Conservation (phyloP, 495 filamentous ascomycete genomes). For the Chlorociboria aeruginascens region DNA sequence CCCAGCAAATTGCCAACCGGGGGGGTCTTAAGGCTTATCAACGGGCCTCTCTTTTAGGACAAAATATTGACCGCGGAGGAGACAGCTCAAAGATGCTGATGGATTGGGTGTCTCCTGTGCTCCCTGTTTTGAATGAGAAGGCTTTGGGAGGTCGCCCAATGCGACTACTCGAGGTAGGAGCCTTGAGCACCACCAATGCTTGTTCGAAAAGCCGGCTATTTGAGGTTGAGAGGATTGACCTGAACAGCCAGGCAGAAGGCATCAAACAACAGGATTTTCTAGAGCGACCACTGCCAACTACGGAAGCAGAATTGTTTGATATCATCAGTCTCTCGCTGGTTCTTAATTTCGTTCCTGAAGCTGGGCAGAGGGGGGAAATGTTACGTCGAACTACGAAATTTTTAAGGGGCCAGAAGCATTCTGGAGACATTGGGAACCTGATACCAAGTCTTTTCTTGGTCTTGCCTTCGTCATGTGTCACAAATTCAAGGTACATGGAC, state of each 20-base stretch:
- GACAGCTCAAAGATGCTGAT: slow-evolving; percentile 81
- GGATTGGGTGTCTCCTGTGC: slow-evolving; percentile 60
- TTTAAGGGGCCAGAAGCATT: slow-evolving; percentile 27
- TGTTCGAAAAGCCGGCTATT: slow-evolving; percentile 62
- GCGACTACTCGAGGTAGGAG: slow-evolving; percentile 78
- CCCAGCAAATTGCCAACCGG: slow-evolving; percentile 46
- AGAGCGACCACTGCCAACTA: slow-evolving; percentile 60
- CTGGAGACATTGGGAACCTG: slow-evolving; percentile 18
- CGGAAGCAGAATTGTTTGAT: slow-evolving; percentile 59
- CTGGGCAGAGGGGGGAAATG: slow-evolving; percentile 74
- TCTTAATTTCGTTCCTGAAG: slow-evolving; percentile 81
- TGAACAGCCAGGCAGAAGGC: slow-evolving; percentile 69
- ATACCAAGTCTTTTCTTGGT: slow-evolving; percentile 86
- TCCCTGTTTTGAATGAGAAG: slow-evolving; percentile 19
- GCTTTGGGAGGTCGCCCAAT: slow-evolving; percentile 23
- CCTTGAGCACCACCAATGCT: slow-evolving; percentile 72
- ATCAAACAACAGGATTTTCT: slow-evolving; percentile 93
- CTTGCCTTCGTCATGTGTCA: slow-evolving; percentile 75
- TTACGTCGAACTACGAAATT: slow-evolving; percentile 61
- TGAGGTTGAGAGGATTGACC: slow-evolving; percentile 75
- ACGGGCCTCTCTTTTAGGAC: slow-evolving; percentile 76
- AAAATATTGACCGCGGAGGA: slow-evolving; percentile 72
- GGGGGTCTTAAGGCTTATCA: slow-evolving; percentile 84
- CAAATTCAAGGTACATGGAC: slow-evolving; percentile 84
- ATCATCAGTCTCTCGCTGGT: slow-evolving; percentile 90